phyloP scores from a whole-genome alignment of 768 basidiomycete species.

The Boletus reticuloceps region DNA sequence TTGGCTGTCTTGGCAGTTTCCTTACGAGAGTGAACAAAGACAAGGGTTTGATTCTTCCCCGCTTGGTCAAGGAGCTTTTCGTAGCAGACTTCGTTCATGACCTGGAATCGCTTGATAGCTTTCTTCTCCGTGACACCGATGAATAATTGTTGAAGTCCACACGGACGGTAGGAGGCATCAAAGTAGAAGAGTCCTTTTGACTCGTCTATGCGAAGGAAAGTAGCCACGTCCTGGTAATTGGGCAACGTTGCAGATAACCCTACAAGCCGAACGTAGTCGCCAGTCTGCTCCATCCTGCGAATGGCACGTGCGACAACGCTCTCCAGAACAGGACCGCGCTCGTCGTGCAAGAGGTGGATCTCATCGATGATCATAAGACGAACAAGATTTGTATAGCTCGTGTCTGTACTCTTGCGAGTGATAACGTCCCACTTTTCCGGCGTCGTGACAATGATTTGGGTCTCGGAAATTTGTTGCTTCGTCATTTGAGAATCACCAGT shows the following conservation, averaged over 20 bases:
- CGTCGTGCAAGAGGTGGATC: slow-evolving; percentile 96
- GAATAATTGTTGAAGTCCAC: slow-evolving; percentile 94
- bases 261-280: slow-evolving; percentile 89
- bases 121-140: slow-evolving; percentile 99
- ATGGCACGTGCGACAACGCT: slow-evolving; percentile 88
- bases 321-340: slow-evolving; percentile 96
- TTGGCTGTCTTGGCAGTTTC: slow-evolving; percentile 97
- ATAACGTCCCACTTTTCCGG: slow-evolving; percentile 99
- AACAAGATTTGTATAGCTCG: slow-evolving; percentile 94
- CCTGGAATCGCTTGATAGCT: slow-evolving; percentile 96
- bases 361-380: slow-evolving; percentile 97
- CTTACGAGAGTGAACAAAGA: slow-evolving; percentile 98
- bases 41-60: slow-evolving; percentile 86
- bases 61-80: slow-evolving; percentile 96
- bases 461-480: slow-evolving; percentile 94
- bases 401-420: slow-evolving; percentile 96
- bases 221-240: slow-evolving; percentile 96
- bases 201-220: slow-evolving; percentile 93
- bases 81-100: slow-evolving; percentile 99
- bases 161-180: slow-evolving; percentile 90
- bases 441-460: slow-evolving; percentile 97
- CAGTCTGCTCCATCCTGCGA: slow-evolving; percentile 90
- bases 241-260: slow-evolving; percentile 97
- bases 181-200: slow-evolving; percentile 96
- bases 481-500: slow-evolving; percentile 99